Evolutionary conservation across 2,329 filamentous ascomycete genomes (phyloP).

Genomic region (Monilinia fructigena): DNA sequence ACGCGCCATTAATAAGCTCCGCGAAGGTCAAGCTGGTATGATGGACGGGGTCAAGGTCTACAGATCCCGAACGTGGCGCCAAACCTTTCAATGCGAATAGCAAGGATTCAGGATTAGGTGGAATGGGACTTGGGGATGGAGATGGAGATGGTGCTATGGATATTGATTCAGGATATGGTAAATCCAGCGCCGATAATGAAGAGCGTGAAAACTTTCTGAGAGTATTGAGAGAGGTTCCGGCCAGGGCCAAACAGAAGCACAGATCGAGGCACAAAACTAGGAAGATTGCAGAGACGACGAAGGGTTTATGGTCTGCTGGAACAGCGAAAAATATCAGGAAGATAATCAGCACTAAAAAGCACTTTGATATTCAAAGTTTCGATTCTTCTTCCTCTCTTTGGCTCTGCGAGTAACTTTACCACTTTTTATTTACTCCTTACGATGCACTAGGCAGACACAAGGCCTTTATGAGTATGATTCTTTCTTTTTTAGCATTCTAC

Average conservation of each 20-base stretch:
- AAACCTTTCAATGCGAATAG: slow-evolving; percentile 40
- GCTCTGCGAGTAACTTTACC: slow-evolving; percentile 6
- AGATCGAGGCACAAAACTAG: slow-evolving; percentile 46
- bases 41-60: slow-evolving; percentile 61
- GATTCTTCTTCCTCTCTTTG: slow-evolving; percentile 7
- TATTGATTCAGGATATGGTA: slow-evolving; percentile 35
- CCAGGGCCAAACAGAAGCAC: slow-evolving; percentile 40
- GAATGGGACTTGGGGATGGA: slow-evolving; percentile 27
- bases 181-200: slow-evolving; percentile 4
- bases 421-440: slow-evolving; percentile 3
- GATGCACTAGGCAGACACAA: not conserved
- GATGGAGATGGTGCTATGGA: slow-evolving; percentile 33
- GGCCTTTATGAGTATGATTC: not conserved
- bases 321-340: slow-evolving; percentile 34
- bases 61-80: slow-evolving; percentile 49
- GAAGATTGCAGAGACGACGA: slow-evolving; percentile 59
- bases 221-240: slow-evolving; percentile 35
- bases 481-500: slow-evolving; percentile 9
- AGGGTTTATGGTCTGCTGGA: slow-evolving; percentile 49
- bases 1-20: slow-evolving; percentile 68
- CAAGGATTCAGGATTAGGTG: slow-evolving; percentile 48
- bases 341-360: slow-evolving; percentile 24
- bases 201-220: slow-evolving; percentile 31
- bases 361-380: slow-evolving; percentile 15
- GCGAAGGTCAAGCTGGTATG: slow-evolving; percentile 57